Evolutionary conservation across 306 rosid genomes (phyloP), one percentile per base, ranked within the genome.

Genomic region (Lotus japonicus): DNA sequence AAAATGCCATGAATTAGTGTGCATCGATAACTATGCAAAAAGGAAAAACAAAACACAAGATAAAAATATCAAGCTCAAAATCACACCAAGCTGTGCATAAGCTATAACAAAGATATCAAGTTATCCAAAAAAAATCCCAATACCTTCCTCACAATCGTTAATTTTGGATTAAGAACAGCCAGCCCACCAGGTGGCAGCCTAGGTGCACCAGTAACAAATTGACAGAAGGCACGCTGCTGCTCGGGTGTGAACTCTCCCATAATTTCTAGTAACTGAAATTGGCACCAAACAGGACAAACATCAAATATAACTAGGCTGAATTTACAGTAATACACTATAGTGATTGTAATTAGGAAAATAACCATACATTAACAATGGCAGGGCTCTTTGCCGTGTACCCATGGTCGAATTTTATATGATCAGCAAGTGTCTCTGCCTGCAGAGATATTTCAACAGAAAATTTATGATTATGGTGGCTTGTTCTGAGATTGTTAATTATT

Each of bases 121-220:
- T 45, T 17, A 57, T 11, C 18, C 52, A 43, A 60, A 26, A 26
- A 26, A 26, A 26, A 26, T 2, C 2, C 5, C 7, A 49, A 31
- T 83, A 91, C 97, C 97, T 91, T 91, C 77, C 96, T 85, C 81
- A 91, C 97, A 59, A 91, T 91, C 3, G 97, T 91, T 73, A 91
- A 67, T 69, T 87, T 91, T 14, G 97, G 97, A 78, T 88, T 88
- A 54, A 91, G 81, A 71, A 86, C 96, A 0, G 97, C 89, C 59
- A 91, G 70, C 41, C 97, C 97, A 74, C 97, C 97, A 73, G 96
- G 92, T 14, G 98, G 95, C 65, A 92, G 85, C 83, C 92, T 84
- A 48, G 98, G 98, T 70, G 98, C 98, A 66, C 98, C 98, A 36
- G 98, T 92, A 51, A 92, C 96, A 76, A 92, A 92, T 64, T 92